phyloP scores from a whole-genome alignment of 805 yeast species.

The Lachancea quebecensis region DNA sequence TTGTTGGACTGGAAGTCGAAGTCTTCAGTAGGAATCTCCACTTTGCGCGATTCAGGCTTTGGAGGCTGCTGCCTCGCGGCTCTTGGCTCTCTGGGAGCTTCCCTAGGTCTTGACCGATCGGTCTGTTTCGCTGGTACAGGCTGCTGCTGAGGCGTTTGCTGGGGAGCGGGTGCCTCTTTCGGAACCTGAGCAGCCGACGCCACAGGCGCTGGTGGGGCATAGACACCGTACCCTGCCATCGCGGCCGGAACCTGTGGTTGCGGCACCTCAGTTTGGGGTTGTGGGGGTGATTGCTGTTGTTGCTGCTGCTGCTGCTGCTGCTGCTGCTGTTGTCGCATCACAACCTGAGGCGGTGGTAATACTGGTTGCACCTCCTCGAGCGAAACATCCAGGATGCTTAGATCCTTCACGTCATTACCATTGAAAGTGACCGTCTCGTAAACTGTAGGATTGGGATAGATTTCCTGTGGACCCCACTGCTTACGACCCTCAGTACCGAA shows the following conservation, averaged over 20 bases:
- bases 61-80: constrained; percentile 1
- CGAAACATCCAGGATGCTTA: constrained; percentile 72
- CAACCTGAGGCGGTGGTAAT: constrained; percentile 24
- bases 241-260: constrained; percentile 27
- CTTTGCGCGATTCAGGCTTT: constrained; percentile 11
- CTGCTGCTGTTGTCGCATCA: constrained; percentile 13
- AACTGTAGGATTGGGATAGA: constrained; percentile 59
- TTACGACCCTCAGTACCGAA: constrained; percentile 91
- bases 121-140: background rate
- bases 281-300: constrained; percentile 15
- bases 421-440: constrained; percentile 77
- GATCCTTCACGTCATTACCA: constrained; percentile 87
- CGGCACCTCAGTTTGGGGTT: constrained; percentile 8
- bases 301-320: constrained; percentile 6
- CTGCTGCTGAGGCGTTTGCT: background rate
- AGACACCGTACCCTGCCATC: constrained; percentile 31
- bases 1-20: constrained; percentile 73
- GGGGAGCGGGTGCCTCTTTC: background rate
- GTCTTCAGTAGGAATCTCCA: constrained; percentile 46
- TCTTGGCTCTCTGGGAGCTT: background rate
- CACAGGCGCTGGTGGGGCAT: constrained; percentile 19
- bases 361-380: constrained; percentile 58
- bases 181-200: background rate
- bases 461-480: constrained; percentile 60
- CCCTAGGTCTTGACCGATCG: constrained; percentile 1